Evolutionary conservation across 2,329 filamentous ascomycete species (phyloP), one percentile per base, ranked within the genome.

Genomic region (Amauroascus niger): DNA sequence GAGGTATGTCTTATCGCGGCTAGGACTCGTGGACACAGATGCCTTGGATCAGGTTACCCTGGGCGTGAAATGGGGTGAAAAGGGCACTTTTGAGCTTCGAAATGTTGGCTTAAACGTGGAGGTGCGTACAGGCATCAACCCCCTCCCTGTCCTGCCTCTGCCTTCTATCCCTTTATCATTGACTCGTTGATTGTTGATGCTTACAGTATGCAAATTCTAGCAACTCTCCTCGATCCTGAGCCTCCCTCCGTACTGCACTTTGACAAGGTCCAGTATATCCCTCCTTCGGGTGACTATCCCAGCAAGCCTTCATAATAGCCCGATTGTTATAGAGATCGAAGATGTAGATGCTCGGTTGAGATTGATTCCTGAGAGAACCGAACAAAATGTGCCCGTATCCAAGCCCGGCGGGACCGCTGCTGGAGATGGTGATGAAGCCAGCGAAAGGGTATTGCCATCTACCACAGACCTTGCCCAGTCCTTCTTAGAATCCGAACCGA

Each of bases 1-100:
- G 60, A 84, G 88, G 61, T 95, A 93, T 74, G 88, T 84, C 48
- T 76, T 98, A 40, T 85, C 86, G 22, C 83, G 84, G 55, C 77
- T 95, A 55, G 89, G 95, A 62, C 77, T 96, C 53, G 80, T 98
- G 56, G 93, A 97, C 64, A 86, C 88, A 54, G 86, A 94, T 65
- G 84, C 86, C 11, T 75, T 96, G 60, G 87, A 96, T 64, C 78
- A 93, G 57, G 88, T 93, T 59, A 88, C 88, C 61, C 73, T 97
- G 58, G 88, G 94, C 62, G 81, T 96, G 61, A 83, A 83, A 44
- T 80, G 88, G 70, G 93, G 93, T 32, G 83, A 84, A 68, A 84
- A 84, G 60, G 93, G 58, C 39, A 84, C 86, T 0, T 79, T 96
- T 43, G 90, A 95, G 69, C 83, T 96, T 61, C 82, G 84, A 61